phyloP scores from a whole-genome alignment of 495 filamentous ascomycete genomes.

The Podospora comata region DNA sequence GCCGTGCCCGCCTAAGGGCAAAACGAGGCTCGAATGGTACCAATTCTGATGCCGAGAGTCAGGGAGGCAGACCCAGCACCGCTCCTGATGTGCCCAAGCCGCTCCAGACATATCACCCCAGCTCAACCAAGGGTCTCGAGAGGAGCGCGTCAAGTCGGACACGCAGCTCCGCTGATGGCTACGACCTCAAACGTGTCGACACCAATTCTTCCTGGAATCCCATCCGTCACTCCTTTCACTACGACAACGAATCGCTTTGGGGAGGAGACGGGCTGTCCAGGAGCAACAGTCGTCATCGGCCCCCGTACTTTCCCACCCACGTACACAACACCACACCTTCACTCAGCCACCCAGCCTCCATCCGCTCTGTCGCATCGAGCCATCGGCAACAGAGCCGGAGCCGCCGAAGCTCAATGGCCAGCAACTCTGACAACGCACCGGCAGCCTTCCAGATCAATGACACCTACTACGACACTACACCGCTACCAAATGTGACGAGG shows the following conservation, averaged over 20 bases:
- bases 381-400: slow-evolving; percentile 13
- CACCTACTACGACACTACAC: slow-evolving; percentile 26
- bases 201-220: slow-evolving; percentile 16
- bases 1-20: background rate
- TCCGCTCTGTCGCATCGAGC: slow-evolving; percentile 16
- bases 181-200: slow-evolving; percentile 13
- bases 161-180: slow-evolving; percentile 12
- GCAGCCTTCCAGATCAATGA: slow-evolving; percentile 19
- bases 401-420: slow-evolving; percentile 14
- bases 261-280: slow-evolving; percentile 1
- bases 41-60: slow-evolving; percentile 9
- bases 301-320: slow-evolving; percentile 11
- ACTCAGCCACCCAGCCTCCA: slow-evolving; percentile 16
- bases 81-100: slow-evolving; percentile 17
- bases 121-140: slow-evolving; percentile 5
- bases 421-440: background rate
- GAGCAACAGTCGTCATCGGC: slow-evolving; percentile 5
- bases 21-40: slow-evolving; percentile 13
- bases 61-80: slow-evolving; percentile 8
- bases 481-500: slow-evolving; percentile 11
- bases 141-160: slow-evolving; percentile 12
- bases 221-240: background rate
- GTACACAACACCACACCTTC: background rate
- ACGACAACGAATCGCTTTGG: slow-evolving; percentile 1
- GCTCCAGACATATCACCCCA: slow-evolving; percentile 12